Conservation (phyloP, 129 eudicot species). For the Pseudognaphalium luteoalbum region DNA sequence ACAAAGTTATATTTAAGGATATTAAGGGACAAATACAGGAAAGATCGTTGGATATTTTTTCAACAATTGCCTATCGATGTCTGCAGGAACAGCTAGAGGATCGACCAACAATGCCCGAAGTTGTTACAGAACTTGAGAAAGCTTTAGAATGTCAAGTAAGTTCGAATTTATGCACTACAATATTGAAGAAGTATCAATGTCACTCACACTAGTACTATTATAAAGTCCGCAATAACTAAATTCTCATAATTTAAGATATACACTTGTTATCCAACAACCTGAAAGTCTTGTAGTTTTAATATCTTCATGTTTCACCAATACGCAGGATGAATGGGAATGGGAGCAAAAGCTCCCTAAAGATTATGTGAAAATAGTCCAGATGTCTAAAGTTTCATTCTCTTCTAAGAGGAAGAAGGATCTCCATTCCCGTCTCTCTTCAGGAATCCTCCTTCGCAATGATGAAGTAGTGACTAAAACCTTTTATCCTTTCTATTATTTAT, state of each 20-base stretch:
- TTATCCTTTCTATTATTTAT: too few species aligned
- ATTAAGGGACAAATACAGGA: conserved; percentile 21
- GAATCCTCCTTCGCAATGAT: conserved; percentile 17
- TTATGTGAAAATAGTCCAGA: conserved; percentile 7
- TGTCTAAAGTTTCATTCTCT: conserved; percentile 9
- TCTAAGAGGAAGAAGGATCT: conserved; percentile 16
- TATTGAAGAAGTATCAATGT: neutral
- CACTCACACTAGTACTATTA: too few species aligned
- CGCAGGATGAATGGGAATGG: conserved; percentile 40
- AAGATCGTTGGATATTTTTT: conserved; percentile 15
- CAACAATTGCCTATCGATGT: conserved; percentile 19
- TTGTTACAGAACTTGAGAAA: conserved; percentile 32
- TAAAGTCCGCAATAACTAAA: neutral
- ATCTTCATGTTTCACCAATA: neutral
- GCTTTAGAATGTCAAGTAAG: conserved; percentile 34
- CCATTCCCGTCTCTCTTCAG: conserved; percentile 28
- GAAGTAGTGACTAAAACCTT: neutral
- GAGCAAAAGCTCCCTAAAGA: conserved; percentile 28
- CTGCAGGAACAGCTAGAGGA: conserved; percentile 24
- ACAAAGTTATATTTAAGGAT: conserved; percentile 19
- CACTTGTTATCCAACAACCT: neutral
- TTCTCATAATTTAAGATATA: conserved; percentile 2
- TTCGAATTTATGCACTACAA: neutral
- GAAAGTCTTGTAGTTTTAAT: too few species aligned
- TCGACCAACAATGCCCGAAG: conserved; percentile 27